phyloP scores from a whole-genome alignment of 495 filamentous ascomycete genomes.

The Xylaria cubensis region DNA sequence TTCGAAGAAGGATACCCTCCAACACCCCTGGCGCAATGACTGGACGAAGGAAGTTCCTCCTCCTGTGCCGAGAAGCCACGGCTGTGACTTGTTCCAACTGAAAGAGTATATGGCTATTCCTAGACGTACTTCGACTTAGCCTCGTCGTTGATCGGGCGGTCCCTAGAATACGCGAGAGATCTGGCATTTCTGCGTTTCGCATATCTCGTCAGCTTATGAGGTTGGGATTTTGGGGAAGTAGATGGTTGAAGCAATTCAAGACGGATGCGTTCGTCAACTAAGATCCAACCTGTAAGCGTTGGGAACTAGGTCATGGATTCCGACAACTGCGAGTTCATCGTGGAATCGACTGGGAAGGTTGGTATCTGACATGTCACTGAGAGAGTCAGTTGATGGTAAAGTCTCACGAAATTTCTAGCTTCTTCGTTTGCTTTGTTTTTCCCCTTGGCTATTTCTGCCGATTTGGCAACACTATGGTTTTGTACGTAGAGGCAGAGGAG shows the following conservation, averaged over 20 bases:
- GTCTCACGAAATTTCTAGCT: background rate
- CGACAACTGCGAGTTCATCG: background rate
- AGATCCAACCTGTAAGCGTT: background rate
- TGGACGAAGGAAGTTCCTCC: constrained; percentile 21
- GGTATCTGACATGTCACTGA: background rate
- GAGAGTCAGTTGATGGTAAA: background rate
- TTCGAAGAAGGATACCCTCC: background rate
- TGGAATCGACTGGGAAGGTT: background rate
- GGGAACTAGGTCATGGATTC: background rate
- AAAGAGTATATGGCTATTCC: constrained; percentile 6
- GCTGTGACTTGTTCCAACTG: constrained; percentile 19
- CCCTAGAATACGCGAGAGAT: background rate
- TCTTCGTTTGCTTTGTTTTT: too few relatives aligned
- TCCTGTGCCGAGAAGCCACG: constrained; percentile 15
- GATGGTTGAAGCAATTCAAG: background rate
- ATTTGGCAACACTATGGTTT: background rate
- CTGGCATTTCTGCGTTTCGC: background rate
- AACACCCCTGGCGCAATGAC: constrained; percentile 30
- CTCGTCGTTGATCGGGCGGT: background rate
- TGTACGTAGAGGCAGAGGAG: background rate
- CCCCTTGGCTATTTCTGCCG: background rate
- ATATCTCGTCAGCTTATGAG: background rate
- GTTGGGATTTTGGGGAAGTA: background rate
- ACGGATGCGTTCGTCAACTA: background rate
- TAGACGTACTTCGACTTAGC: background rate